Percentiles rank a stretch among this genome's conserved stretches.
Conservation (phyloP, 495 filamentous ascomycete species). For the Penicillium salamii region DNA sequence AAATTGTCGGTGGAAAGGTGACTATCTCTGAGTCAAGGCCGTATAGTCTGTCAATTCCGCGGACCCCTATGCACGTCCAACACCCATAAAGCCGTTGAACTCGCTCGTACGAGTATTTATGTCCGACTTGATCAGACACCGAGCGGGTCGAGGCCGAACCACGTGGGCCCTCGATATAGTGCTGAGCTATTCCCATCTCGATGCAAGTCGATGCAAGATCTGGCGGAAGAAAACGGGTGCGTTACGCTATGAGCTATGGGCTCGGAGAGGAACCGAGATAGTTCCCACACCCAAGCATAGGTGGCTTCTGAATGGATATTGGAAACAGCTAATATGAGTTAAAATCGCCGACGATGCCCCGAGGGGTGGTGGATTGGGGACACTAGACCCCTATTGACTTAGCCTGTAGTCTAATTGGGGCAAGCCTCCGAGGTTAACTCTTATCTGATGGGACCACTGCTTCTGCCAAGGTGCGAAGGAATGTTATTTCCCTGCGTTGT, state of each 20-base stretch:
- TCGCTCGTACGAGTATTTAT: no score
- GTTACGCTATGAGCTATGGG: no score
- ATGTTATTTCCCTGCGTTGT: neutral
- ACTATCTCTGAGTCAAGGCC: no score
- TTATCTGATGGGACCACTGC: constrained; percentile 3
- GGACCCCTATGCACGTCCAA: neutral
- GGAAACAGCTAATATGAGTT: neutral
- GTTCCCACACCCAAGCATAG: neutral
- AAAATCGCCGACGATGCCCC: neutral
- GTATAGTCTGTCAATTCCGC: neutral
- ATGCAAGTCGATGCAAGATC: neutral
- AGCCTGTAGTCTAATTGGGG: neutral
- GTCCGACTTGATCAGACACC: neutral
- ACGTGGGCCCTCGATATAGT: neutral
- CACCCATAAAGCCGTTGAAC: no score
- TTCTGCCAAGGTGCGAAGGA: neutral
- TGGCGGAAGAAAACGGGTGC: neutral
- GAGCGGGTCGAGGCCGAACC: neutral
- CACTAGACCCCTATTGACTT: neutral
- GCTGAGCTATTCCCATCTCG: neutral
- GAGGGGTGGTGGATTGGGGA: neutral
- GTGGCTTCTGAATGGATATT: neutral
- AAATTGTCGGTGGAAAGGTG: no score
- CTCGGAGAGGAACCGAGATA: neutral
- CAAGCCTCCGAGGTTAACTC: neutral